Base-by-base conservation (phyloP, 176 grass and related monocot species). In the Triticum timopheevii region DNA sequence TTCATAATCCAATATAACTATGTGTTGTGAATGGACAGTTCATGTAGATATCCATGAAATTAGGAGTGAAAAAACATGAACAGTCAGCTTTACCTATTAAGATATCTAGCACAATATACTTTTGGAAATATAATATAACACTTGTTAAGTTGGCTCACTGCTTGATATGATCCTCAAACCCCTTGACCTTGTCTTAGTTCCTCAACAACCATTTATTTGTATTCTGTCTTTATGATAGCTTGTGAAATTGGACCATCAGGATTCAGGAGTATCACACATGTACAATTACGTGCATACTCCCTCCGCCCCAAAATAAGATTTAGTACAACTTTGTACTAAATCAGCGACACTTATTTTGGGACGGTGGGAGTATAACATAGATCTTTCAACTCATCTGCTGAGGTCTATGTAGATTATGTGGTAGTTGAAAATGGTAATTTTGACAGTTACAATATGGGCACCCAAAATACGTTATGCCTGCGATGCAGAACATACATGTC, bases 171-270 rank as follows among this genome's bases (percentile, higher is more conserved):
- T 68, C 78, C 64, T 86, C 81, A n/a, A 52, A 76, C 9, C 30
- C 13, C 36, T 34, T 68, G 10, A 25, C 31, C 39, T 61, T 76
- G 58, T 64, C 79, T 74, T 19, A 25, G 20, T 62, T 75, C 17
- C 17, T 35, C 39, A 33, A 34, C 8, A n/a, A 59, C 36, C 20
- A 10, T 82, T 58, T 23, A 10, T 6, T 58, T 49, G 6, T 15
- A 58, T 74, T 74, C 84, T 33, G 2, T 79, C 69, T 68, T 80
- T 89, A 67, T 31, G 73, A 38, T 80, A 72, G 42, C 58, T 89
- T 80, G 56, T 84, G 4, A 79, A 71, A 79, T 83, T 74, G 69
- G 38, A 30, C 34, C 7, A 73, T 78, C 33, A 64, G 36, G 10
- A 78, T 47, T 47, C 44, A 47, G 13, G 45, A 49, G 66, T 35